A percentile compares a stretch with the other conserved stretches of the same genome.
Evolutionary conservation across 805 yeast genomes (phyloP).

Genomic region (Groenewaldozyma salmanticensis): DNA sequence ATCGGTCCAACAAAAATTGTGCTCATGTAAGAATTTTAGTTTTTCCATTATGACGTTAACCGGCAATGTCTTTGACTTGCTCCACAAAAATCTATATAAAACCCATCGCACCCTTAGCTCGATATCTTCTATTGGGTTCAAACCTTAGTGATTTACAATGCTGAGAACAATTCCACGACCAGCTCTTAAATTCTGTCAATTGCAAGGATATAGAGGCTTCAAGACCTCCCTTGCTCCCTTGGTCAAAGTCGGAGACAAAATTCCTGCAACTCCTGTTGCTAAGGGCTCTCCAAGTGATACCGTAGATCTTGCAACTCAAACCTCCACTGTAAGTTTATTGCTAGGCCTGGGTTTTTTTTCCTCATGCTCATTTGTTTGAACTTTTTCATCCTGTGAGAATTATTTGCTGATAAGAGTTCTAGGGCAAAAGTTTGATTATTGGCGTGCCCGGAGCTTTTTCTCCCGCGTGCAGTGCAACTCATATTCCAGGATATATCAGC

Average conservation of each 20-base stretch:
- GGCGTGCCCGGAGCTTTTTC: constrained; percentile 75
- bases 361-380: neutral
- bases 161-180: neutral
- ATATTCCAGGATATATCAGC: constrained; percentile 64
- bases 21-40: too few species aligned
- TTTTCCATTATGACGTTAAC: too few species aligned
- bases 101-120: too few species aligned
- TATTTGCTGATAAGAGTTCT: constrained; percentile 1
- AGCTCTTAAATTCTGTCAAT: neutral
- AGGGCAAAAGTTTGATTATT: constrained; percentile 46
- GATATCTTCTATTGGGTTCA: too few species aligned
- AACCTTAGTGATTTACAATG: too few species aligned
- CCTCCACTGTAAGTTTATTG: neutral
- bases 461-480: constrained; percentile 65
- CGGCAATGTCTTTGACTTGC: too few species aligned
- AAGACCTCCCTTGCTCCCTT: constrained; percentile 17
- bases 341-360: neutral
- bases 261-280: constrained; percentile 47
- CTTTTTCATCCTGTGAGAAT: neutral
- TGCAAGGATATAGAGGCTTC: constrained; percentile 13
- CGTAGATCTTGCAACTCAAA: constrained; percentile 42
- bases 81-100: too few species aligned
- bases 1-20: too few species aligned
- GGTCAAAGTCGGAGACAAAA: constrained; percentile 47
- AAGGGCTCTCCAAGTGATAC: constrained; percentile 59